phyloP scores from a whole-genome alignment of 148 eudicot species.

The Limonium bicolor region DNA sequence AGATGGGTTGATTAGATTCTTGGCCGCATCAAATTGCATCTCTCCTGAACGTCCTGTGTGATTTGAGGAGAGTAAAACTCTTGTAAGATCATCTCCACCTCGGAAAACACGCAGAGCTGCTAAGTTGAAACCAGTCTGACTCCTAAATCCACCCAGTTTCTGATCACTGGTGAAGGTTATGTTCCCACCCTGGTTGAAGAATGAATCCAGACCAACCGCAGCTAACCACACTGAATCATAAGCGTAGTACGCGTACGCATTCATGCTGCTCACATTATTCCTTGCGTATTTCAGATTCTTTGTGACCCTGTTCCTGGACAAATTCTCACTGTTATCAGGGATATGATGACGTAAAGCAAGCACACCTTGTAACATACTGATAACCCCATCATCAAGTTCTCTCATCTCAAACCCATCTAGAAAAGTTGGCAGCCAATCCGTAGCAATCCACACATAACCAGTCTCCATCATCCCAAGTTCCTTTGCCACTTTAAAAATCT shows the following conservation, averaged over 20 bases:
- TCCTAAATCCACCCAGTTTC: neutral
- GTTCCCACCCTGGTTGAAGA: conserved; percentile 10
- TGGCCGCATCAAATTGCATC: conserved; percentile 11
- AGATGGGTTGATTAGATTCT: conserved; percentile 11
- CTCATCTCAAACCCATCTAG: conserved; percentile 11
- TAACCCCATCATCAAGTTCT: neutral
- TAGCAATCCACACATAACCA: conserved; percentile 25
- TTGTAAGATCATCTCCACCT: conserved; percentile 12
- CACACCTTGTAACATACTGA: conserved; percentile 17
- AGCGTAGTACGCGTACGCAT: conserved; percentile 17
- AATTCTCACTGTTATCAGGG: conserved; percentile 6
- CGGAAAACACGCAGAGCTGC: conserved; percentile 13
- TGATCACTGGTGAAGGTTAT: conserved; percentile 9
- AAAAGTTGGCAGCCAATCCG: conserved; percentile 26
- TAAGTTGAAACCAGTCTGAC: conserved; percentile 3
- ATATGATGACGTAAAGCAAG: conserved; percentile 18
- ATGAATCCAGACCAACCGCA: conserved; percentile 18
- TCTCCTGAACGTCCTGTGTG: conserved; percentile 22
- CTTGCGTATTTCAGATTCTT: conserved; percentile 12
- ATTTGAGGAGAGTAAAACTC: conserved; percentile 9
- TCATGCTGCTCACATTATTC: conserved; percentile 4
- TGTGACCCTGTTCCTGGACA: conserved; percentile 10
- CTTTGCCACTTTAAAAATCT: conserved; percentile 12
- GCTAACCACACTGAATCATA: conserved; percentile 29
- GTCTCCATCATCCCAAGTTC: conserved; percentile 18